A percentile compares a stretch with the other conserved stretches of the same genome.
These are phyloP conservation scores for Debaryomyces fabryi DNA, from an alignment of 1,139 yeast species.

Conservation along the genomic window DNA sequence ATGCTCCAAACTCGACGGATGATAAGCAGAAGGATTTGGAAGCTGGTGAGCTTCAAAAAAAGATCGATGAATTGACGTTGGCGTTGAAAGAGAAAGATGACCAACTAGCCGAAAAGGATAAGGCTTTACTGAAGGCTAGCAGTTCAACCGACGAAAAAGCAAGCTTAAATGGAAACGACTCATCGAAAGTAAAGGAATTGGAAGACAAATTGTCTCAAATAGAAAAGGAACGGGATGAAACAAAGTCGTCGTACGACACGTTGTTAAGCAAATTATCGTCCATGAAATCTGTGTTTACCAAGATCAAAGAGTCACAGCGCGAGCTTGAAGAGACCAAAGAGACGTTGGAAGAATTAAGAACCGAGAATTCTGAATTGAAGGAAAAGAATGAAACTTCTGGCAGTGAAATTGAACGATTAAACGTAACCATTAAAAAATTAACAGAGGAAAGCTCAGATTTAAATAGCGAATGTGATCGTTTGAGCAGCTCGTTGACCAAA, in stretches of 20 bases:
- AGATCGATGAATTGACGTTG: conserved; percentile 23
- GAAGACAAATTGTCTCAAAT: conserved; percentile 13
- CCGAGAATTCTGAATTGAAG: conserved; percentile 32
- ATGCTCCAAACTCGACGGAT: neutral
- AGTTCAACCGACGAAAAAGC: conserved; percentile 23
- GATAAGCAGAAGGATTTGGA: neutral
- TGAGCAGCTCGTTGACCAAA: conserved; percentile 52
- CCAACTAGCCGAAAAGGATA: conserved; percentile 10
- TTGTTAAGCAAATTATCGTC: conserved; percentile 73
- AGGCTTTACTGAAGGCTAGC: neutral
- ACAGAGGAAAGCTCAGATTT: conserved; percentile 57
- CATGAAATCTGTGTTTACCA: conserved; percentile 75
- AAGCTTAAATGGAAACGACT: conserved; percentile 3
- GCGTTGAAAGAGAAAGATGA: conserved; percentile 19
- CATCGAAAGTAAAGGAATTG: conserved; percentile 5
- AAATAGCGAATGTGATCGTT: conserved; percentile 67
- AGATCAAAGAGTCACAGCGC: conserved; percentile 74
- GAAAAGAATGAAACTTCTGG: conserved; percentile 13
- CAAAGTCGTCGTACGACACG: conserved; percentile 73
- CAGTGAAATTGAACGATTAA: conserved; percentile 14
- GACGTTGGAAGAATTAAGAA: conserved; percentile 27
- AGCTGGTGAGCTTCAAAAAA: conserved; percentile 12
- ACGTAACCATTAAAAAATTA: conserved; percentile 26
- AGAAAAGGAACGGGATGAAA: conserved; percentile 60
- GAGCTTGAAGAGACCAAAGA: conserved; percentile 66